Percentiles rank a stretch among this genome's conserved stretches.
Conservation (phyloP, 2,329 filamentous ascomycete genomes). For the Colletotrichum truncatum region DNA sequence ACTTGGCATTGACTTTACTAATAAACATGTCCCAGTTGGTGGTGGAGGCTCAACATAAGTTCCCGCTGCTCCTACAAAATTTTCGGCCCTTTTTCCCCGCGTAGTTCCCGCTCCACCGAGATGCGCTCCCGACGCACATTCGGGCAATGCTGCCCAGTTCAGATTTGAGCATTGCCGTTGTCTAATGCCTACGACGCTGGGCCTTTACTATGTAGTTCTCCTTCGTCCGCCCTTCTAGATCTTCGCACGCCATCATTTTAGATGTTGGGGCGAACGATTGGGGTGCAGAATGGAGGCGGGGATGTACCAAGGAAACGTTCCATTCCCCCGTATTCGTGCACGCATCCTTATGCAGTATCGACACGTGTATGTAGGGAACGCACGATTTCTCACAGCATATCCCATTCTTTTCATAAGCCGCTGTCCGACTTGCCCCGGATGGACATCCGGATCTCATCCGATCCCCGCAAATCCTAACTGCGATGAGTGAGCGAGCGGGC, state of each 20-base stretch:
- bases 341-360: neutral
- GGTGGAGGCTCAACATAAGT: neutral
- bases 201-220: neutral
- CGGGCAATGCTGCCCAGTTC: neutral
- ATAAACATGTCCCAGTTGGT: conserved; percentile 15
- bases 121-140: neutral
- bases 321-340: conserved; percentile 2
- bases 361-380: neutral
- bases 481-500: neutral
- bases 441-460: conserved; percentile 11
- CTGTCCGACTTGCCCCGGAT: neutral
- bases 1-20: conserved; percentile 15
- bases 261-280: neutral
- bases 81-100: conserved; percentile 26
- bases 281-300: neutral
- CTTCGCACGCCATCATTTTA: neutral
- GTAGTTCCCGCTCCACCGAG: conserved; percentile 10
- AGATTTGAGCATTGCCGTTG: too few species aligned
- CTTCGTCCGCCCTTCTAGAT: neutral
- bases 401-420: neutral
- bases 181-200: neutral
- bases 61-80: neutral
- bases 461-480: conserved; percentile 8
- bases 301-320: conserved; percentile 2
- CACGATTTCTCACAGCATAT: neutral